Evolutionary conservation across 306 rosid species (phyloP), one percentile per base, ranked within the genome.

Genomic region (Cyclanthera cordifolia): DNA sequence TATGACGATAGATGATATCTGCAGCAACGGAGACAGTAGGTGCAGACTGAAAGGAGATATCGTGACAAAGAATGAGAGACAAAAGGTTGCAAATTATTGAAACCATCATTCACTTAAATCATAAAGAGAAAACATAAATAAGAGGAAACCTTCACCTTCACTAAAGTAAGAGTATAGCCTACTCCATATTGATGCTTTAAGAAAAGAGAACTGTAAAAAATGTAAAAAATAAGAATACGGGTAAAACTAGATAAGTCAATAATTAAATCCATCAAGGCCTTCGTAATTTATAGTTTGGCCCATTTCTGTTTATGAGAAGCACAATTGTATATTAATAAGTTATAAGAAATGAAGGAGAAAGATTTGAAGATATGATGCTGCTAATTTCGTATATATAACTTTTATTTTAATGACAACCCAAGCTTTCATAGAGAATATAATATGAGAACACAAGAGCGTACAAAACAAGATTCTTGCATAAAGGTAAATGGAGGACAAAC

Each of bases 101-200:
- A 21, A 41, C 69, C 32, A 41, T 63, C 69, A 63, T 20, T 19
- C 11, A 50, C 28, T 74, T 49, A 75, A 53, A 74, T 74, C 61
- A 56, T 14, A 73, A 51, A 63, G 72, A 75, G 61, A 73, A 14
- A 43, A 63, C 23, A 54, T 46, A 74, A 58, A 60, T 13, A 50
- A 75, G 77, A 77, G 21, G 80, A 80, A 65, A 89, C 95, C 24
- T 16, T 58, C 25, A 63, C 69, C 96, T 92, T 92, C 71, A 85
- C 98, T 67, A 92, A 81, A 57, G 98, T 92, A 43, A 92, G 82
- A 71, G 95, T 92, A 82, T 92, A 92, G 63, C 98, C 98, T 68
- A 92, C 98, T 67, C 98, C 98, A 46, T 87, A 92, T 47, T 87
- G 90, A 80, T 86, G 98, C 90, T 92, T 92, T 91, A 92, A 80